Percentiles rank a stretch among this genome's conserved stretches.
phyloP scores from a whole-genome alignment of 179 eudicot genomes.

The Pouteria campechiana region DNA sequence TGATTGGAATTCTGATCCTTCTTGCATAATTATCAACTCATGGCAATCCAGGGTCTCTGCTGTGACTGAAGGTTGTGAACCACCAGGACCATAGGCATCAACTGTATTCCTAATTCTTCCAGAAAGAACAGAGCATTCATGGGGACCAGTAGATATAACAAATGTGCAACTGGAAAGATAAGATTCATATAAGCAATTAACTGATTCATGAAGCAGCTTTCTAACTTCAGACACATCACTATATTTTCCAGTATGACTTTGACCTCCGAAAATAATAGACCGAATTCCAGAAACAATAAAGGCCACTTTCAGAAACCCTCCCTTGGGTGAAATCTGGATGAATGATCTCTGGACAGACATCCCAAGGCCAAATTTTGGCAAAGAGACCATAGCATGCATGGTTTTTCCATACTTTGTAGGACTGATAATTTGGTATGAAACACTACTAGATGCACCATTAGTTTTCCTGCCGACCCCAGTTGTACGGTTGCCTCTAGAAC shows the following conservation, averaged over 20 bases:
- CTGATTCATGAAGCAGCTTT: constrained; percentile 18
- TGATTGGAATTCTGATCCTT: too few species aligned
- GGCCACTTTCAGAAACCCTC: constrained; percentile 26
- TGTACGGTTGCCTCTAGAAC: constrained; percentile 35
- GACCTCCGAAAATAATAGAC: constrained; percentile 29
- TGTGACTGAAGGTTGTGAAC: constrained; percentile 2
- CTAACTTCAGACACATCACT: constrained; percentile 23
- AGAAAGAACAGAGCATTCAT: constrained; percentile 13
- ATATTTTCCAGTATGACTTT: constrained; percentile 20
- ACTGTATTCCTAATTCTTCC: constrained; percentile 13
- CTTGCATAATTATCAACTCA: too few species aligned
- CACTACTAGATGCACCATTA: constrained; percentile 14
- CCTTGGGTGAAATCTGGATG: constrained; percentile 24
- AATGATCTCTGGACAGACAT: constrained; percentile 26
- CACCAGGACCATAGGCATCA: constrained; percentile 22
- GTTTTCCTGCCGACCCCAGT: constrained; percentile 10
- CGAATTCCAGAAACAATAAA: constrained; percentile 30
- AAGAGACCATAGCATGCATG: constrained; percentile 25
- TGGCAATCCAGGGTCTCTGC: too few species aligned
- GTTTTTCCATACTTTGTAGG: too few species aligned
- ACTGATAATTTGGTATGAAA: too few species aligned
- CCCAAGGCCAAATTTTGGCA: constrained; percentile 47
- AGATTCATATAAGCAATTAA: constrained; percentile 49
- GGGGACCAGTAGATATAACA: constrained; percentile 26
- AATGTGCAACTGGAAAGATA: constrained; percentile 44